Evolutionary conservation across 192 early-diverging fungal genomes (phyloP), one percentile per base, ranked within the genome.

Genomic region (Entomortierella lignicola): DNA sequence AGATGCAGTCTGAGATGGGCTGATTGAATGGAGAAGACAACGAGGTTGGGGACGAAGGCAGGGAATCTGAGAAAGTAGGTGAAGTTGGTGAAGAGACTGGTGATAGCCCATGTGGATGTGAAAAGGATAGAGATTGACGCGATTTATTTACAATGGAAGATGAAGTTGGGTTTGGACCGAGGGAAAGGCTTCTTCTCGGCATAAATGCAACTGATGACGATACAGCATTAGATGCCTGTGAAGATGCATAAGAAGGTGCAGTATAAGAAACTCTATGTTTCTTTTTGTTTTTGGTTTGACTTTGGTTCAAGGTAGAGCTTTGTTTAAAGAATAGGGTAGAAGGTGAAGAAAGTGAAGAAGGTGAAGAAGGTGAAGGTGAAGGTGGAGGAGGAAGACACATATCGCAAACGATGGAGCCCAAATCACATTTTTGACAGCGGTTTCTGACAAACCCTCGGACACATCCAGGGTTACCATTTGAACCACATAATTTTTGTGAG

Each of bases 381-480:
- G 25, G 30, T 37, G 43, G 56, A 18, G 29, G 47, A 43, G 8
- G 55, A 34, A 50, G 43, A 53, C 69, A 71, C 52, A 62, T 53
- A 25, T 54, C 26, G 53, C 69, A 71, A 18, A 39, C 39, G 30
- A 60, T 26, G 7, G 69, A 61, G 15, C 69, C 69, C 52, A 71
- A 15, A 29, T 44, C 48, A 21, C 69, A 71, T 27, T 62, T 71
- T 15, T 42, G 58, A 52, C 69, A 71, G 8, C 69, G 69, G 23
- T 71, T 60, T 23, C 69, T 48, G 50, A 71, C 42, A 56, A 71
- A 71, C 51, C 69, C 69, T n/a, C 69, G 59, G 34, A 39, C 17
- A 29, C 69, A 71, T 18, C 31, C 52, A 32, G 29, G 69, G 52
- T 39, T 50, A 25, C 60, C 51, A 27, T 62, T 61, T 25, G 53